Percentiles rank a stretch among this genome's conserved stretches.
These are phyloP conservation scores for Stenocarpella maydis DNA, from an alignment of 2,329 filamentous ascomycete genomes.

Conservation along the genomic window DNA sequence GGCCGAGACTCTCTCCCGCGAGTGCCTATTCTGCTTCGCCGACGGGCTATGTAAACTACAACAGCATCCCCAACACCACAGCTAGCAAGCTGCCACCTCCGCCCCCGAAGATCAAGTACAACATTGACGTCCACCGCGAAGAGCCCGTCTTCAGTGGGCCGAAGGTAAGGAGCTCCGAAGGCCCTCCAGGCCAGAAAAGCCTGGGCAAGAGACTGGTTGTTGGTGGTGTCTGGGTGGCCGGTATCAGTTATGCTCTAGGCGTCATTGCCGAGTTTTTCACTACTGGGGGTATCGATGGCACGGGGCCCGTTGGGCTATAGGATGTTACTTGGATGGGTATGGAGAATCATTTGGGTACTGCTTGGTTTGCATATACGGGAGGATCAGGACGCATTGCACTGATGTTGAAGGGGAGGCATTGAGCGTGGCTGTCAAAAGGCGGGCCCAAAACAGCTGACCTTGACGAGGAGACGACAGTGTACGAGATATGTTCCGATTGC, in stretches of 20 bases:
- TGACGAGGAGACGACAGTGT: constrained; percentile 22
- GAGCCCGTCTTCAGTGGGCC: constrained; percentile 57
- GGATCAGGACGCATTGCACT: background rate
- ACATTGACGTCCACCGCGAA: constrained; percentile 54
- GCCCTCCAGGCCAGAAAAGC: constrained; percentile 46
- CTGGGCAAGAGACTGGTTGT: constrained; percentile 58
- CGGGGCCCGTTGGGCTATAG: constrained; percentile 43
- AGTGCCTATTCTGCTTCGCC: constrained; percentile 70
- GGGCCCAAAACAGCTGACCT: background rate
- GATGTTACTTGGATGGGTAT: background rate
- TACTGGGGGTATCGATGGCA: constrained; percentile 55
- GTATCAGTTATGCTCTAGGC: constrained; percentile 65
- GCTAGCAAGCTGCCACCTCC: constrained; percentile 44
- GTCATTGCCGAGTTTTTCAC: constrained; percentile 66
- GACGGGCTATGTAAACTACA: constrained; percentile 72
- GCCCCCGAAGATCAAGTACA: constrained; percentile 47
- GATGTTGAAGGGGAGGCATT: background rate
- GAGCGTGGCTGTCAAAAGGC: background rate
- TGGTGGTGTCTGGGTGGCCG: constrained; percentile 63
- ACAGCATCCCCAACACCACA: constrained; percentile 48
- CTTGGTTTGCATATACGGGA: background rate
- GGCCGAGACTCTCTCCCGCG: constrained; percentile 46
- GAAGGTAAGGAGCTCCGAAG: constrained; percentile 30
- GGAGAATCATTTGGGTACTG: background rate
- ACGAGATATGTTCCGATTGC: background rate